phyloP scores from a whole-genome alignment of 129 eudicot species.

The Chrysanthemum seticuspe region DNA sequence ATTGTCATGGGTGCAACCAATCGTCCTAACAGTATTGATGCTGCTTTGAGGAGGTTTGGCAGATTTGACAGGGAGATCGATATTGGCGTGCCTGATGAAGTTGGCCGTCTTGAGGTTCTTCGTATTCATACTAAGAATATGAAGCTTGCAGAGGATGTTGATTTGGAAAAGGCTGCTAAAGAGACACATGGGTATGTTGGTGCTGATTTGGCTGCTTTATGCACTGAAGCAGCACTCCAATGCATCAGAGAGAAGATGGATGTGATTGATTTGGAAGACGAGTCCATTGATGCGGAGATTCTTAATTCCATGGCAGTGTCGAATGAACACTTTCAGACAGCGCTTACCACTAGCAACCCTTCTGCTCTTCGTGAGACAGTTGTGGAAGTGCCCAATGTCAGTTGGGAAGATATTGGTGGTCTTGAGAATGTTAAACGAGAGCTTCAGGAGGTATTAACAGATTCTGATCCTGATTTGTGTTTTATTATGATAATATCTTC shows the following conservation, averaged over 20 bases:
- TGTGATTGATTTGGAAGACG: conserved; percentile 66
- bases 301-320: conserved; percentile 69
- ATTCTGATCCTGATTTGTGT: neutral
- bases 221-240: conserved; percentile 75
- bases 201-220: conserved; percentile 88
- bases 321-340: conserved; percentile 64
- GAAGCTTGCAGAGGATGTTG: conserved; percentile 87
- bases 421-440: conserved; percentile 91
- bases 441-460: conserved; percentile 63
- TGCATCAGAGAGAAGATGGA: conserved; percentile 80
- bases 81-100: conserved; percentile 63
- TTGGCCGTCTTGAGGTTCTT: conserved; percentile 60
- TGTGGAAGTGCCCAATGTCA: conserved; percentile 79
- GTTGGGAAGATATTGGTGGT: conserved; percentile 73
- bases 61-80: conserved; percentile 64
- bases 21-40: conserved; percentile 92
- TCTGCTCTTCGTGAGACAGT: conserved; percentile 75
- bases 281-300: conserved; percentile 67
- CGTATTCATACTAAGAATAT: conserved; percentile 60
- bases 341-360: conserved; percentile 68
- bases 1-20: conserved; percentile 95
- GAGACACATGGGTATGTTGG: conserved; percentile 96
- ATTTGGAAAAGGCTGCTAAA: conserved; percentile 77
- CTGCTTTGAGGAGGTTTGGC: conserved; percentile 90
- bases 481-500: neutral